Conservation (phyloP, 495 filamentous ascomycete genomes). For the Podospora appendiculata region DNA sequence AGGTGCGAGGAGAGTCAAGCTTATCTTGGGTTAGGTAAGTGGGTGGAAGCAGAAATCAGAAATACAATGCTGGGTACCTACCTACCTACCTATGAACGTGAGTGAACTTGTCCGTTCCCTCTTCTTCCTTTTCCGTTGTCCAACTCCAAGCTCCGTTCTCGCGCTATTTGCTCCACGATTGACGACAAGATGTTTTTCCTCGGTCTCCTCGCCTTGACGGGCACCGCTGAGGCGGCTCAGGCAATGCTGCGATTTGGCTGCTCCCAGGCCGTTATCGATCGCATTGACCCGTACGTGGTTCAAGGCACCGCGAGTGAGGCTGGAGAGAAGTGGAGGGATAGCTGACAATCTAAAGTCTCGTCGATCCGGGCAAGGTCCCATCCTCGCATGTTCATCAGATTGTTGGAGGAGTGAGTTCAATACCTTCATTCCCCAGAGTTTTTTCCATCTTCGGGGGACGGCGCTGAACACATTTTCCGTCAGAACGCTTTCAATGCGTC, state of each 20-base stretch:
- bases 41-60: not conserved
- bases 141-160: not conserved
- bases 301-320: not conserved
- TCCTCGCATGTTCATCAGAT: constrained; percentile 39
- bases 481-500: constrained; percentile 36
- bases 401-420: constrained; percentile 26
- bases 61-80: not conserved
- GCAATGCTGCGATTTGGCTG: constrained; percentile 40
- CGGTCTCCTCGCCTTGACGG: constrained; percentile 22
- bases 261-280: constrained; percentile 32
- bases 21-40: not conserved
- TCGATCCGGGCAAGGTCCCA: constrained; percentile 31
- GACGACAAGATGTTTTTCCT: constrained; percentile 26
- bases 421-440: too few species aligned
- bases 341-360: constrained; percentile 11
- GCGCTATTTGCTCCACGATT: not conserved
- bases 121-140: not conserved
- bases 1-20: not conserved
- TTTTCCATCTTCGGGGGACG: too few species aligned
- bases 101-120: not conserved
- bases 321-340: not conserved
- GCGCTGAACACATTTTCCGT: too few species aligned
- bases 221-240: constrained; percentile 23
- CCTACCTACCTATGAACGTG: too few species aligned
- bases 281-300: constrained; percentile 24